Conservation (phyloP, 805 yeast species). For the Brettanomyces nanus region DNA sequence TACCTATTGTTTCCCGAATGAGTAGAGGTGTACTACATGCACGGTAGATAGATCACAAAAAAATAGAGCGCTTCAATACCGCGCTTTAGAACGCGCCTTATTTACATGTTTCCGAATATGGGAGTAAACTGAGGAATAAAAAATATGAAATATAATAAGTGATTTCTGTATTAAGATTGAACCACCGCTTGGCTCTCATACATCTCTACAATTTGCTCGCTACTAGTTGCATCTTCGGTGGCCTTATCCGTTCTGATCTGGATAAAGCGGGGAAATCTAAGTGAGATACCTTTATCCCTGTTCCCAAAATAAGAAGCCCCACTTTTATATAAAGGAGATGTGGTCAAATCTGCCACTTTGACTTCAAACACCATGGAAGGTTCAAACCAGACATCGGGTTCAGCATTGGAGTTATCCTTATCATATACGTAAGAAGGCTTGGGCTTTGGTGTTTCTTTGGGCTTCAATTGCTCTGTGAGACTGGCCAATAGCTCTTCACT, state of each 20-base stretch:
- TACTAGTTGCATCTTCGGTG: conserved; percentile 78
- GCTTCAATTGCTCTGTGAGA: conserved; percentile 52
- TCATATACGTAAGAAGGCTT: conserved; percentile 65
- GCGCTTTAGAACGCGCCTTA: no score
- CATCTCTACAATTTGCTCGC: conserved; percentile 79
- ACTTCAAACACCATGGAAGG: conserved; percentile 83
- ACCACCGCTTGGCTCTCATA: conserved; percentile 61
- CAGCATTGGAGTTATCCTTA: conserved; percentile 48
- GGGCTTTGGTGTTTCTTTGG: conserved; percentile 50
- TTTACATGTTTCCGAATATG: no score
- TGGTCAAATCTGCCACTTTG: conserved; percentile 80
- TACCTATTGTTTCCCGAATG: no score
- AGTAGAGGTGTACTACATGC: no score
- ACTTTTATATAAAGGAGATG: conserved; percentile 87
- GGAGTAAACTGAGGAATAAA: no score
- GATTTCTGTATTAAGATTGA: no score
- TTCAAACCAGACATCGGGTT: conserved; percentile 94
- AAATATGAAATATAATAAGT: no score
- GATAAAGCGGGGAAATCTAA: conserved; percentile 83
- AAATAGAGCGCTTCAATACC: no score
- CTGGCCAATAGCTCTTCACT: conserved; percentile 70
- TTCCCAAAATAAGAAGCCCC: conserved; percentile 60
- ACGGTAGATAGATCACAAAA: no score
- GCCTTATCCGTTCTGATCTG: conserved; percentile 80
- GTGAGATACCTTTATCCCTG: conserved; percentile 61